These are phyloP conservation scores for Melanomma pulvis-pyrius DNA, from an alignment of 495 filamentous ascomycete species.

Conservation along the genomic window DNA sequence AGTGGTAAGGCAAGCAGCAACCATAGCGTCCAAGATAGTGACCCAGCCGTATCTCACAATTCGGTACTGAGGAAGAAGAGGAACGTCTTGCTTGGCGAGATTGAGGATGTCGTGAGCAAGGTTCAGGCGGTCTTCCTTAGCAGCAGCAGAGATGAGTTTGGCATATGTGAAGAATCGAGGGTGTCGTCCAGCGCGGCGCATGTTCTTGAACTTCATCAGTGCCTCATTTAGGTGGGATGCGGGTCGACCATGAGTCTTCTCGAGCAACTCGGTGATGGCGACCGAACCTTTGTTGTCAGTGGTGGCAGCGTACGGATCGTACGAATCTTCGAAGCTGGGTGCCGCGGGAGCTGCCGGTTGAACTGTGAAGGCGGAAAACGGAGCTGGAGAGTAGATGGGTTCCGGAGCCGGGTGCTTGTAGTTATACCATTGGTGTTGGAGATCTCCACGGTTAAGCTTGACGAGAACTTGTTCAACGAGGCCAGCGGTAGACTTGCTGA, in stretches of 20 bases:
- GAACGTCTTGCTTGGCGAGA: conserved; percentile 86
- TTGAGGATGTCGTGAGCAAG: conserved; percentile 82
- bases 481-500: conserved; percentile 55
- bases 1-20: conserved; percentile 84
- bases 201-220: conserved; percentile 80
- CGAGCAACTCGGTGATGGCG: conserved; percentile 83
- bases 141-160: conserved; percentile 88
- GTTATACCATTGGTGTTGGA: conserved; percentile 61
- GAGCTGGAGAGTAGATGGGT: conserved; percentile 41
- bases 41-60: conserved; percentile 92
- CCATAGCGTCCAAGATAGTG: conserved; percentile 93
- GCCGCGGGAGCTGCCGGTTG: conserved; percentile 44
- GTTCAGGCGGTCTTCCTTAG: conserved; percentile 75
- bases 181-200: conserved; percentile 87
- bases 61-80: conserved; percentile 75
- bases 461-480: conserved; percentile 62
- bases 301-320: conserved; percentile 84
- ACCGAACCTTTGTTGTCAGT: conserved; percentile 92
- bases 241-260: conserved; percentile 66
- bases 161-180: conserved; percentile 95
- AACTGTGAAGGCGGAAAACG: conserved; percentile 41
- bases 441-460: conserved; percentile 59
- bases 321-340: conserved; percentile 69
- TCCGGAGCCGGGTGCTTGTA: conserved; percentile 51
- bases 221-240: conserved; percentile 78